Base-by-base conservation (phyloP, 768 basidiomycete species). In the Suillus ampliporus region DNA sequence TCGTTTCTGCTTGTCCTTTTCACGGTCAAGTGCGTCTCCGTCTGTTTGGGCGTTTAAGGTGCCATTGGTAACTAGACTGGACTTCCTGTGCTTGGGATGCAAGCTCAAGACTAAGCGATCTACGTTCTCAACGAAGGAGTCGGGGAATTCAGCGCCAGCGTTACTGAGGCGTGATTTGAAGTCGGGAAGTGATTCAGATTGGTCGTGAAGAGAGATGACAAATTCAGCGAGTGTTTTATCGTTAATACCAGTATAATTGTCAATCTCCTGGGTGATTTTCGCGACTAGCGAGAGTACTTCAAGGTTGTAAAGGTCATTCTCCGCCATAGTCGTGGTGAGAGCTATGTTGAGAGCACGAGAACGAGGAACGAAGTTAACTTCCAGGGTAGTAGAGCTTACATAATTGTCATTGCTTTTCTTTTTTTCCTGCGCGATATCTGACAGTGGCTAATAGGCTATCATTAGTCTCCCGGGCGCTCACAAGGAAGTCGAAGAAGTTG, bases 191-290 rank as follows among this genome's bases (percentile, higher is more conserved):
- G 86, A 89, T 72, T 89, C 90, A 72, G 90, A 90, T 68, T 91
- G 77, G 66, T 91, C 90, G 77, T 99, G 97, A 61, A 98, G 85
- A 65, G 85, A 80, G 66, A 99, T 95, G 65, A 99, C 87, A 75
- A 96, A 99, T 79, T 99, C 97, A 14, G 97, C 95, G 52, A 97
- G 83, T 3, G 91, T 90, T 74, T 96, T 97, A 83, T 99, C 96
- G 73, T 89, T 91, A 41, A 92, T 76, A 17, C 87, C 90, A 57
- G 85, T 83, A 73, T 98, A 88, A 70, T 97, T 98, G 76, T 90
- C 87, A 51, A 98, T 87, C 74, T 99, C 96, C 75, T 96, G 94
- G 0, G 91, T 91, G 70, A 99, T 92, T 74, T 93, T 92, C 63
- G 91, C 89, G 61, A 97, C 89, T 46, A 99, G 83, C 41, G 95